Evolutionary conservation across 768 basidiomycete genomes (phyloP).

Genomic region (Lanmaoa pseudosensibilis): DNA sequence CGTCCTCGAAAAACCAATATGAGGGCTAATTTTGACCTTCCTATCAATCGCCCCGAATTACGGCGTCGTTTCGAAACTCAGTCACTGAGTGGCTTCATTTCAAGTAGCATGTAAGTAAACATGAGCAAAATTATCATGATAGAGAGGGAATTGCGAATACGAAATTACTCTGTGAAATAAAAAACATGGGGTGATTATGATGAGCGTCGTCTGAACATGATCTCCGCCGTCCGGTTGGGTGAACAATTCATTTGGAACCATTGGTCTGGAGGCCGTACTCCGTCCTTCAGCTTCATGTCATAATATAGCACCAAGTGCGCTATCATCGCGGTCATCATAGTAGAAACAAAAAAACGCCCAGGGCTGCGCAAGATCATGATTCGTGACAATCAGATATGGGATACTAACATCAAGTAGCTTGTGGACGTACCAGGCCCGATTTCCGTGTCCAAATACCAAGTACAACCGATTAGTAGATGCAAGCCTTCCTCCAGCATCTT

Average conservation of each 20-base stretch:
- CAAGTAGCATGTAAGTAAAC: conserved; percentile 8
- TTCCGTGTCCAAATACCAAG: conserved; percentile 37
- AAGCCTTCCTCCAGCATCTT: conserved; percentile 28
- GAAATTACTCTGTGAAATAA: conserved; percentile 10
- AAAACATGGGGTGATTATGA: conserved; percentile 9
- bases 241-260: conserved; percentile 37
- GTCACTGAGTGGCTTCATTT: neutral
- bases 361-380: conserved; percentile 30
- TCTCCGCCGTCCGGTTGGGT: conserved; percentile 37
- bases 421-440: conserved; percentile 35
- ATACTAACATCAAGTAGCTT: neutral
- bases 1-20: neutral
- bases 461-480: conserved; percentile 33
- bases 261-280: conserved; percentile 35
- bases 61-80: neutral
- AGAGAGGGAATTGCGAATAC: conserved; percentile 6
- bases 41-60: conserved; percentile 20
- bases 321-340: conserved; percentile 40
- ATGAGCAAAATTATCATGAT: conserved; percentile 12
- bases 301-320: conserved; percentile 43
- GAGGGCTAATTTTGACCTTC: conserved; percentile 10
- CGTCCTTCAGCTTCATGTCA: conserved; percentile 39
- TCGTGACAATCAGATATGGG: conserved; percentile 1
- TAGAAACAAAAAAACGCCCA: conserved; percentile 44
- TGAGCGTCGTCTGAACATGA: conserved; percentile 38